phyloP scores from a whole-genome alignment of 2,329 filamentous ascomycete species.

The Pyrenophora teres region DNA sequence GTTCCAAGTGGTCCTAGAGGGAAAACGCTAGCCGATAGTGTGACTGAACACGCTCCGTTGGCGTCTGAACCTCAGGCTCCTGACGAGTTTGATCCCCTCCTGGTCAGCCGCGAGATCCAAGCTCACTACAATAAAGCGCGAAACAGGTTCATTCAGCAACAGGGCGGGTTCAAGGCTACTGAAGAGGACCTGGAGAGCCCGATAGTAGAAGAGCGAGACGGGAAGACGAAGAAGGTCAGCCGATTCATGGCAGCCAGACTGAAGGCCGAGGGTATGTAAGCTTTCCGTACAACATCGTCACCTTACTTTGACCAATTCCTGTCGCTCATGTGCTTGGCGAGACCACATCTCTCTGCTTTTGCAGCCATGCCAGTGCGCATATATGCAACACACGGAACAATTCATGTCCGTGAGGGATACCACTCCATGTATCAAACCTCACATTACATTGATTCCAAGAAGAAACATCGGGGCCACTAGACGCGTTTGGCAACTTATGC shows the following conservation, averaged over 20 bases:
- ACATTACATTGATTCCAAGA: conserved; percentile 48
- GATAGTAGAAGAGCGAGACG: conserved; percentile 69
- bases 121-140: conserved; percentile 82
- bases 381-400: conserved; percentile 30
- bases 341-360: too few relatives aligned
- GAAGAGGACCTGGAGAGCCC: conserved; percentile 69
- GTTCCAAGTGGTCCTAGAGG: conserved; percentile 50
- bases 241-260: conserved; percentile 74
- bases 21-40: conserved; percentile 62
- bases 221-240: conserved; percentile 65
- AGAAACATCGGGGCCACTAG: conserved; percentile 37
- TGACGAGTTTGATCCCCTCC: conserved; percentile 66
- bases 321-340: neutral
- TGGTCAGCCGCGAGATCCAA: conserved; percentile 77
- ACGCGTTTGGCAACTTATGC: conserved; percentile 38
- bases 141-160: conserved; percentile 79
- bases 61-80: conserved; percentile 47
- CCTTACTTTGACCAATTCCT: neutral
- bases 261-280: conserved; percentile 39
- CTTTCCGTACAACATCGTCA: neutral
- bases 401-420: conserved; percentile 48
- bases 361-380: too few relatives aligned
- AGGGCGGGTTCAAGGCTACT: conserved; percentile 75
- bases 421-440: conserved; percentile 41
- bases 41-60: conserved; percentile 57